Percentiles rank a stretch among this genome's conserved stretches.
phyloP scores from a whole-genome alignment of 805 yeast species.

The Komagataella mondaviorum region DNA sequence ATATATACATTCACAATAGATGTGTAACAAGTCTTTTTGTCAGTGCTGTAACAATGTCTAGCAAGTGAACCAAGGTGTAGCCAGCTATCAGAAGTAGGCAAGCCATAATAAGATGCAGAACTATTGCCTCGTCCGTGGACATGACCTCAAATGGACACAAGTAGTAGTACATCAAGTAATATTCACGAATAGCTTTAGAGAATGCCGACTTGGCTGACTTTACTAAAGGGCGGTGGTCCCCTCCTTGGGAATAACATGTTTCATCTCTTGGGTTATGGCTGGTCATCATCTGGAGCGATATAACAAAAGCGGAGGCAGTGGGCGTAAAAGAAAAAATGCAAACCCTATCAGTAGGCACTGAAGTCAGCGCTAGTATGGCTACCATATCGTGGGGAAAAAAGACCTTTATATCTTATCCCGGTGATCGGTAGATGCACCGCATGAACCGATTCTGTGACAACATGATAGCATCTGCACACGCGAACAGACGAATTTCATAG shows the following conservation, averaged over 20 bases:
- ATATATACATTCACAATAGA: not conserved
- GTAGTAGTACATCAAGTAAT: not conserved
- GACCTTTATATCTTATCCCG: not conserved
- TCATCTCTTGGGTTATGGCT: not conserved
- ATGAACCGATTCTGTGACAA: not conserved
- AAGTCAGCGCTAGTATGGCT: not conserved
- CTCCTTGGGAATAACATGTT: not conserved
- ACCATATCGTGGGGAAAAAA: not conserved
- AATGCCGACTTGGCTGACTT: not conserved
- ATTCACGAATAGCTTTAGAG: not conserved
- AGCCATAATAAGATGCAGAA: not conserved
- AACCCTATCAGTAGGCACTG: not conserved
- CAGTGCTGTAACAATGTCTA: not conserved
- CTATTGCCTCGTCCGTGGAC: conserved; percentile 2
- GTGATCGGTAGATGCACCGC: not conserved
- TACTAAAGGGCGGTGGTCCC: not conserved
- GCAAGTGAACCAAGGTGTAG: not conserved
- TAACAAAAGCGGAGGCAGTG: not conserved
- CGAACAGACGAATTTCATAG: not conserved
- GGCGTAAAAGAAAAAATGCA: not conserved
- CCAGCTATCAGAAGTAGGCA: not conserved
- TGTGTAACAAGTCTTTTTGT: not conserved
- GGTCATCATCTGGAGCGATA: not conserved
- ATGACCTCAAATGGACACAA: conserved; percentile 2
- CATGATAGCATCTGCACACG: not conserved